Percentiles rank a stretch among this genome's conserved stretches.
Evolutionary conservation across 2,329 filamentous ascomycete species (phyloP).

Genomic region (Xylariales sp.): DNA sequence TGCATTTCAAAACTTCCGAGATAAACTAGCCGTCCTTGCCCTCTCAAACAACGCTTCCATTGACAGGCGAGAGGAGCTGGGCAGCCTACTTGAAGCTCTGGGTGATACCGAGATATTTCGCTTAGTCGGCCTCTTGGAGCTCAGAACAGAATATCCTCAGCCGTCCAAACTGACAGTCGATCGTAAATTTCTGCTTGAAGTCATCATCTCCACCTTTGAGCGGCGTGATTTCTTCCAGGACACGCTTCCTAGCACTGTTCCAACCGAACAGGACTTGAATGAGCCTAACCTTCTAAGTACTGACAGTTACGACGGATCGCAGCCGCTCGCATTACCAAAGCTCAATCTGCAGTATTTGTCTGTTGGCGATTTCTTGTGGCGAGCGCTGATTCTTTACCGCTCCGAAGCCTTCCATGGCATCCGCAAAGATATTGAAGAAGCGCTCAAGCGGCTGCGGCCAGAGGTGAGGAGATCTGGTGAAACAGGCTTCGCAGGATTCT

Average conservation of each 20-base stretch:
- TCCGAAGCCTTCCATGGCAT: conserved; percentile 93
- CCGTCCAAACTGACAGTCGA: conserved; percentile 60
- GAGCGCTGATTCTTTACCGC: conserved; percentile 83
- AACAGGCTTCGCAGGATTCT: conserved; percentile 75
- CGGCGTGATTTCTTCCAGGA: conserved; percentile 80
- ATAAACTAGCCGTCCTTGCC: conserved; percentile 86
- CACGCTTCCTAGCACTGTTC: conserved; percentile 66
- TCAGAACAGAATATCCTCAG: conserved; percentile 78
- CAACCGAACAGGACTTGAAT: conserved; percentile 79
- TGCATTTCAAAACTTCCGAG: conserved; percentile 76
- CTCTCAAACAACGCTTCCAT: conserved; percentile 90
- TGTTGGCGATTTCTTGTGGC: conserved; percentile 94
- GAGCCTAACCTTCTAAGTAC: conserved; percentile 74
- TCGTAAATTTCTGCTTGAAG: conserved; percentile 64
- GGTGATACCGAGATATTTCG: conserved; percentile 69
- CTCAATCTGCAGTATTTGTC: conserved; percentile 94
- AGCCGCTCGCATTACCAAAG: conserved; percentile 86
- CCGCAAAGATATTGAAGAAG: conserved; percentile 81
- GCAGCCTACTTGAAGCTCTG: conserved; percentile 67
- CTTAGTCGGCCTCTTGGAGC: conserved; percentile 66
- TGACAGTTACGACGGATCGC: conserved; percentile 81
- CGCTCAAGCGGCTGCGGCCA: conserved; percentile 74
- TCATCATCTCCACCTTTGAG: conserved; percentile 72
- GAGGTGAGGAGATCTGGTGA: conserved; percentile 59
- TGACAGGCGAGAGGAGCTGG: conserved; percentile 73